Percentiles rank a stretch among this genome's conserved stretches.
Conservation (phyloP, 1,284 basidiomycete species). For the Microstroma glucosiphilum region DNA sequence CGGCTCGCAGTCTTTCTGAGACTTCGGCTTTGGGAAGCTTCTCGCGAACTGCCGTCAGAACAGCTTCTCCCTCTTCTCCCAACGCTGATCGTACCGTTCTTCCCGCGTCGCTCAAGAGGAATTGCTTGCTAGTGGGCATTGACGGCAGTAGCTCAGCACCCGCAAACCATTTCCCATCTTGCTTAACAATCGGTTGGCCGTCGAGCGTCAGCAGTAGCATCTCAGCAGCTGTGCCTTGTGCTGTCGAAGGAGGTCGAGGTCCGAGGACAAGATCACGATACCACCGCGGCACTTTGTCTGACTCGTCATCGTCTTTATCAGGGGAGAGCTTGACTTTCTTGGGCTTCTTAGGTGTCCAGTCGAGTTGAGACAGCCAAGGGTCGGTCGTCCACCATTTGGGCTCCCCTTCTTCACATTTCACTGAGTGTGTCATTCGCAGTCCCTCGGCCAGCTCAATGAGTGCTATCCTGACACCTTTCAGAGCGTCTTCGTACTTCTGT, state of each 20-base stretch:
- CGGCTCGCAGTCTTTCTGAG: conserved; percentile 14
- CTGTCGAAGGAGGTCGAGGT: conserved; percentile 5
- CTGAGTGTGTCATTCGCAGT: conserved; percentile 43
- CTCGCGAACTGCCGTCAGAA: conserved; percentile 14
- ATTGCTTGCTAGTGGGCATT: conserved; percentile 13
- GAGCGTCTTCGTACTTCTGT: conserved; percentile 67
- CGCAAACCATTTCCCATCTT: conserved; percentile 13
- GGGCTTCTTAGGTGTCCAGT: conserved; percentile 89
- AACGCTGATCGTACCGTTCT: conserved; percentile 1
- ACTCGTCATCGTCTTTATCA: conserved; percentile 8
- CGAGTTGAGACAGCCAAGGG: conserved; percentile 82
- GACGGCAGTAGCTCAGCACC: conserved; percentile 15
- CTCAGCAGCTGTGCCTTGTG: conserved; percentile 3
- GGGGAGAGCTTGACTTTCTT: conserved; percentile 51
- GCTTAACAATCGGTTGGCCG: conserved; percentile 20
- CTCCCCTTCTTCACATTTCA: conserved; percentile 10
- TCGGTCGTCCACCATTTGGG: conserved; percentile 63
- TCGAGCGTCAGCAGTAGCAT: conserved; percentile 31
- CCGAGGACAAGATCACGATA: conserved; percentile 31
- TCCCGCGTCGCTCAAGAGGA: conserved; percentile 4
- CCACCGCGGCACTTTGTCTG: conserved; percentile 28
- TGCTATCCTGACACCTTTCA: conserved; percentile 65
- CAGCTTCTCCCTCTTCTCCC: conserved; percentile 11
- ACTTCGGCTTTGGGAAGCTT: conserved; percentile 12
- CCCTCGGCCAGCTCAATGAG: conserved; percentile 65